Evolutionary conservation across 1,139 yeast species (phyloP).

Genomic region (Debaryomycetaceae sp.): DNA sequence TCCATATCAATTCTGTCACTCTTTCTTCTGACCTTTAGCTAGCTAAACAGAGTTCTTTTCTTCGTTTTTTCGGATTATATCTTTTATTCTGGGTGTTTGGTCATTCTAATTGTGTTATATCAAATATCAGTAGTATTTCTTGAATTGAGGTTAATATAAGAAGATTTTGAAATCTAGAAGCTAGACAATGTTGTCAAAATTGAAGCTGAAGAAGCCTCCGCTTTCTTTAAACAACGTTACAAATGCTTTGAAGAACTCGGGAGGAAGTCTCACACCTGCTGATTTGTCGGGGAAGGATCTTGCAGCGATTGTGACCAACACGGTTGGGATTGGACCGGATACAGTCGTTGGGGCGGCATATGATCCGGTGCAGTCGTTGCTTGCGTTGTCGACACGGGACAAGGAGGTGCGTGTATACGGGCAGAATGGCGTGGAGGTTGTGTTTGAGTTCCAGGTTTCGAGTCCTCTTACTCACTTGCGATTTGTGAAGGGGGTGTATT

Average conservation of each 20-base stretch:
- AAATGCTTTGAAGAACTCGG: constrained; percentile 51
- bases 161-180: not conserved
- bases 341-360: constrained; percentile 63
- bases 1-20: not conserved
- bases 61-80: not conserved
- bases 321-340: constrained; percentile 36
- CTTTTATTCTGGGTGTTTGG: too few species aligned
- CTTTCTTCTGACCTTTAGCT: not conserved
- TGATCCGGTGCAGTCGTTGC: constrained; percentile 84
- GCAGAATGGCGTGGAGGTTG: constrained; percentile 75
- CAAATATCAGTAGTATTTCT: too few species aligned
- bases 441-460: constrained; percentile 50
- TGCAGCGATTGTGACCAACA: constrained; percentile 32
- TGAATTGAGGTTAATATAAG: too few species aligned
- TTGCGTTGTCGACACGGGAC: constrained; percentile 73
- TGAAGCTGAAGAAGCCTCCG: constrained; percentile 46
- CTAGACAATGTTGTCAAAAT: constrained; percentile 40
- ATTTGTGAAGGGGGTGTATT: constrained; percentile 77
- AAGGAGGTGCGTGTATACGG: constrained; percentile 82
- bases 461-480: constrained; percentile 53
- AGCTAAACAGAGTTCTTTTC: not conserved
- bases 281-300: constrained; percentile 36
- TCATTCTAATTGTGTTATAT: too few species aligned
- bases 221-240: constrained; percentile 49
- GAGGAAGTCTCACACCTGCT: constrained; percentile 38